A percentile compares a stretch with the other conserved stretches of the same genome.
Conservation (phyloP, 805 yeast genomes). For the Cyberlindnera bimundalis region DNA sequence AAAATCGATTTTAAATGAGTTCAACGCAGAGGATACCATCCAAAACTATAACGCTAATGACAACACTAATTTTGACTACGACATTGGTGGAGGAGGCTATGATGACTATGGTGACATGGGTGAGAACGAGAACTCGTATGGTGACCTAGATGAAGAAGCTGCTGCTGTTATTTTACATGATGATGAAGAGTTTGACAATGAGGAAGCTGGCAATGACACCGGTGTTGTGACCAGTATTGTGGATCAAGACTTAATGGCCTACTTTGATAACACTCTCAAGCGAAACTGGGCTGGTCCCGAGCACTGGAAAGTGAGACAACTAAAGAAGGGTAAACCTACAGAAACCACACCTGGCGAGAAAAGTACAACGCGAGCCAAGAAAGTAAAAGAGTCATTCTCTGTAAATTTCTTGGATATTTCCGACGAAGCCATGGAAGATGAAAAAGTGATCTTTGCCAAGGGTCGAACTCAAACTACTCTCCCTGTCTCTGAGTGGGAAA, state of each 20-base stretch:
- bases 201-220: constrained; percentile 16
- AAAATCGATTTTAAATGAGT: constrained; percentile 24
- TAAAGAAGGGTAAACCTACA: constrained; percentile 33
- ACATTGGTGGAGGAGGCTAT: too few species aligned
- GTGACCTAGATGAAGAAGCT: constrained; percentile 11
- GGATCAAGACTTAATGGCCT: constrained; percentile 67
- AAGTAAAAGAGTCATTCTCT: constrained; percentile 32
- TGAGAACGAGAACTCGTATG: constrained; percentile 30
- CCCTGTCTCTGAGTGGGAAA: constrained; percentile 40
- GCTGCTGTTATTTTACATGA: constrained; percentile 24
- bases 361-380: constrained; percentile 7
- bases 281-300: constrained; percentile 88
- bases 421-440: constrained; percentile 28
- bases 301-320: constrained; percentile 78
- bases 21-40: constrained; percentile 7
- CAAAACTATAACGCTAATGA: constrained; percentile 1
- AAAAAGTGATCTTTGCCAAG: constrained; percentile 38
- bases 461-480: constrained; percentile 30
- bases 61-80: not conserved
- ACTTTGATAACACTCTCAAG: constrained; percentile 70
- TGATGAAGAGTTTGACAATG: constrained; percentile 16
- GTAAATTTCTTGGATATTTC: constrained; percentile 41
- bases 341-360: constrained; percentile 1
- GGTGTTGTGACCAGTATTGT: constrained; percentile 31
- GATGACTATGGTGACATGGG: not conserved